Conservation (phyloP, 1,284 basidiomycete genomes). For the Boletus mariae region DNA sequence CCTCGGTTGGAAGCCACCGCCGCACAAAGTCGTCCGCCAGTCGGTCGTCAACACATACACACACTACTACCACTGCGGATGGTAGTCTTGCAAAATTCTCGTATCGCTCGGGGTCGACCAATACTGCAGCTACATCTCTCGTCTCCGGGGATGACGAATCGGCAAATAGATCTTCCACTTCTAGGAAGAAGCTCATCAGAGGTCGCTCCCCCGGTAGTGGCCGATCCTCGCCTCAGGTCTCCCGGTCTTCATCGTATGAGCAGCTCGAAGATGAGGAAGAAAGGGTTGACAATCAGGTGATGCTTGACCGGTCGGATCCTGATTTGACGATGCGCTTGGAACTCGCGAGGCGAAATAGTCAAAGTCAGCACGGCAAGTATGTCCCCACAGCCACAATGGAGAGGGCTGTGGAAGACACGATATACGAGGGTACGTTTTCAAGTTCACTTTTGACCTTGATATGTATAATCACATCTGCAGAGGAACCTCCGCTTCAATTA, state of each 20-base stretch:
- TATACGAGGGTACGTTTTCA: constrained; percentile 62
- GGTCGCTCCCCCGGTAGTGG: constrained; percentile 52
- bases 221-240: constrained; percentile 35
- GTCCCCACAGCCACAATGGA: constrained; percentile 39
- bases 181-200: constrained; percentile 53
- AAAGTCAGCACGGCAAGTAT: constrained; percentile 59
- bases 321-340: constrained; percentile 72
- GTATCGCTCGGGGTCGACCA: constrained; percentile 63
- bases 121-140: constrained; percentile 55
- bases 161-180: constrained; percentile 45
- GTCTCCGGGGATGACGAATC: constrained; percentile 59
- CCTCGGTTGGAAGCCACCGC: constrained; percentile 59
- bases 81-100: constrained; percentile 68
- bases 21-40: constrained; percentile 59
- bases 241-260: constrained; percentile 43
- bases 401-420: constrained; percentile 56
- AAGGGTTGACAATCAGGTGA: constrained; percentile 31
- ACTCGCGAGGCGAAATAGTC: constrained; percentile 76
- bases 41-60: constrained; percentile 66
- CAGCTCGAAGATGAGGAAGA: constrained; percentile 46
- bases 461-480: constrained; percentile 34
- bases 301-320: constrained; percentile 63
- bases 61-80: constrained; percentile 59
- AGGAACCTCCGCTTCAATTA: constrained; percentile 53
- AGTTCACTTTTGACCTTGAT: neutral